Percentiles rank a stretch among this genome's conserved stretches.
phyloP scores from a whole-genome alignment of 257 asterid species.

The Prunella vulgaris region DNA sequence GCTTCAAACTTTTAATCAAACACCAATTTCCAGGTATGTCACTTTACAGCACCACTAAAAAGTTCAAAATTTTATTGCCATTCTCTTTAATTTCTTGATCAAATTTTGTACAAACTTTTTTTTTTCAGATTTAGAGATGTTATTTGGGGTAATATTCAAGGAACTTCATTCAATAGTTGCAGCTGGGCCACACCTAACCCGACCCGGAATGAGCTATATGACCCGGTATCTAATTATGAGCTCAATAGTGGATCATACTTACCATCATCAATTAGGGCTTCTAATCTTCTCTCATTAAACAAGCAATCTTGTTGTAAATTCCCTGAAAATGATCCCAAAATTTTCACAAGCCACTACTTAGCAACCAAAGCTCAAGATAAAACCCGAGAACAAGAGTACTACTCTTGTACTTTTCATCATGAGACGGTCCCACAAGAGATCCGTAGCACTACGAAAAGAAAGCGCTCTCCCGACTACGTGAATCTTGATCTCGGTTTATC shows the following conservation, averaged over 20 bases:
- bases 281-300: conserved; percentile 22
- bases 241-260: conserved; percentile 10
- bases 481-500: conserved; percentile 70
- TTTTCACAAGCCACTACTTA: conserved; percentile 10
- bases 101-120: neutral
- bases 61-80: neutral
- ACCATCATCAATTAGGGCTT: conserved; percentile 23
- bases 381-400: conserved; percentile 18
- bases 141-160: conserved; percentile 30
- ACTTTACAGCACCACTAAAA: neutral
- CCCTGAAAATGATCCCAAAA: conserved; percentile 23
- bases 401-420: neutral
- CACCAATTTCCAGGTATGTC: conserved; percentile 41
- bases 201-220: conserved; percentile 18
- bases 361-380: conserved; percentile 17
- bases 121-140: conserved; percentile 41
- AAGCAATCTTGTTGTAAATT: conserved; percentile 31
- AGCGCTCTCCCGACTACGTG: conserved; percentile 23
- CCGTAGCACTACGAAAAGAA: conserved; percentile 35
- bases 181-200: conserved; percentile 27
- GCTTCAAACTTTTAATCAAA: conserved; percentile 57
- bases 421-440: neutral
- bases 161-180: conserved; percentile 36
- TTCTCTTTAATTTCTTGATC: neutral
- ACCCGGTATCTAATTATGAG: conserved; percentile 11